Base-by-base conservation (phyloP, 495 filamentous ascomycete species). In the Aspergillus taichungensis region DNA sequence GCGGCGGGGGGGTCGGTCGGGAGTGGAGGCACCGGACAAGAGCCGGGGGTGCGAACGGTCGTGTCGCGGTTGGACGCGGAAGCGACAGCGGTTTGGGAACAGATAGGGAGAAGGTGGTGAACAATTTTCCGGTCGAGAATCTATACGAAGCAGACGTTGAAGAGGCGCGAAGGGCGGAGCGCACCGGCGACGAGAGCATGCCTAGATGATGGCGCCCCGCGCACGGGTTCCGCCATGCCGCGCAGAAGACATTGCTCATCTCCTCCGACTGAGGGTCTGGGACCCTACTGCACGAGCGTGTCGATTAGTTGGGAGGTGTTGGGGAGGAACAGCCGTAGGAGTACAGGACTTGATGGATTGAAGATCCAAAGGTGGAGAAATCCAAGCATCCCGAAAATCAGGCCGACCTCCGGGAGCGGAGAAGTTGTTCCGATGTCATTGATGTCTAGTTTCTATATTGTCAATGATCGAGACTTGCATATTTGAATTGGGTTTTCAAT, bases 171-270 rank as follows among this genome's bases (percentile, higher is more conserved):
- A 48, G 44, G 38, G 39, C 43, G 51, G 45, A 51, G 56, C 40
- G 51, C 18, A 45, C 32, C 18, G 51, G 36, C 34, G 47, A 40
- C 44, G 55, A 42, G 40, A 63, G 54, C 44, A 59, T 43, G 28
- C 50, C 60, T 36, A 59, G 56, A 46, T 54, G 39, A 30, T 61
- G 61, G 28, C 72, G 51, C 40, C 69, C 67, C 49, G 53, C 51
- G 61, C 72, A 72, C 56, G 68, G 60, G 45, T 57, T 55, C 51
- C 65, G 63, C 71, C 69, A 71, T 67, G 66, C 62, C 56, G 61
- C 55, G 51, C 63, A 58, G 53, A 68, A 53, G 43, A 59, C 71
- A 70, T 67, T 66, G 58, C 59, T 75, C 73, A 76, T 76, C 53
- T 66, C 66, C 57, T 53, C 54, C 47, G 37, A 53, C 54, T 54